Evolutionary conservation across 139 green algal genomes (phyloP), one percentile per base, ranked within the genome.

Genomic region (Marvania coccoides): DNA sequence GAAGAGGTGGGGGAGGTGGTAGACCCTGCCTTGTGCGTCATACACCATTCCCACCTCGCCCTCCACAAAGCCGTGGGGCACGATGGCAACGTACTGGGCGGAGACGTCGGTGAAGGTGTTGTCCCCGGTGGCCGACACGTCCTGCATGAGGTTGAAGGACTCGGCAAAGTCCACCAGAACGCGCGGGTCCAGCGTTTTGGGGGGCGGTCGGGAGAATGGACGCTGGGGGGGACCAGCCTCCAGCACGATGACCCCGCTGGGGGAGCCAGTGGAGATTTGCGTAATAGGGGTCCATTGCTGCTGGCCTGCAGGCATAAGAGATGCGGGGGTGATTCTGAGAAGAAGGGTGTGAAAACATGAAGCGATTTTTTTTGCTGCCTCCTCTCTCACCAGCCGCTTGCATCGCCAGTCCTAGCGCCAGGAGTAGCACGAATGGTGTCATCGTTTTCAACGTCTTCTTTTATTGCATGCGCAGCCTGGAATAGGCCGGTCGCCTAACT

Each of bases 11-110:
- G 59, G 71, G 13, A 65, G 57, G 59, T 75, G 71, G 47, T 71
- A 74, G 30, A 64, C 61, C 24, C 45, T 30, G 40, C 65, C 71
- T 2, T 66, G 29, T 3, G 30, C 30, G 28, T 78, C 71, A 35
- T 60, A 78, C 31, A 74, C 65, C 37, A 74, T 47, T 1, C 71
- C 71, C 2, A 19, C 65, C 38, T 75, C 71, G 59, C 71, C 71
- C 42, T 74, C 59, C 14, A 78, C 71, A 55, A 70, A 75, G 9
- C 42, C 71, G 2, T 61, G 6, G 29, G 65, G 63, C 35, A 78
- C 65, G 29, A 46, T 58, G 38, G 48, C 65, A 40, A 78, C 65
- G 30, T 62, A 78, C 51, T 72, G 65, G 10, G 30, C 10, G 6
- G 35, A 23, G 26, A 12, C 39, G 31, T 60, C 37, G 63, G 29